phyloP scores from a whole-genome alignment of 352 stramenopile genomes.

The Pythium volutum region DNA sequence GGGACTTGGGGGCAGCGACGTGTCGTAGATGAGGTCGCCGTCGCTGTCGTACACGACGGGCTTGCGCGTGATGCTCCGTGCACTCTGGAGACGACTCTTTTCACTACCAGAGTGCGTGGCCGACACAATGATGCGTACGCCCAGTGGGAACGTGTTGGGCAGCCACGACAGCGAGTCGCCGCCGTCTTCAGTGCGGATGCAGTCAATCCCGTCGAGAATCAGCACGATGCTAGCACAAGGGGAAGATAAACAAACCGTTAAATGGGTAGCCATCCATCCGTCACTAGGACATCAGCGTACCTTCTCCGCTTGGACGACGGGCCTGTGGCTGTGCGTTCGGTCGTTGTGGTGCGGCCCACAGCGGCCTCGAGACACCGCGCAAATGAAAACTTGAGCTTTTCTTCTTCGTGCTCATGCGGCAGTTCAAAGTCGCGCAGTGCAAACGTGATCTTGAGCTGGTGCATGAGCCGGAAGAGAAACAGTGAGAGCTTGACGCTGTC shows the following conservation, averaged over 20 bases:
- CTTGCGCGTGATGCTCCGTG: slow-evolving; percentile 41
- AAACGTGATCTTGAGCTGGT: slow-evolving; percentile 69
- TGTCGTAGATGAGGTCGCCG: slow-evolving; percentile 68
- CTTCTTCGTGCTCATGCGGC: slow-evolving; percentile 73
- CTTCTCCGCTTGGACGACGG: slow-evolving; percentile 30
- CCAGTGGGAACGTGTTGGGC: slow-evolving; percentile 59
- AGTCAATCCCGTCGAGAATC: slow-evolving; percentile 79
- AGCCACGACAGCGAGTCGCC: slow-evolving; percentile 84
- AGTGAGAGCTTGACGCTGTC: slow-evolving; percentile 82
- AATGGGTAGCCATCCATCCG: too few species aligned
- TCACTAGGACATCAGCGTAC: slow-evolving; percentile 7
- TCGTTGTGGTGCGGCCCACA: slow-evolving; percentile 38
- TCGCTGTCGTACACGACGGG: slow-evolving; percentile 62
- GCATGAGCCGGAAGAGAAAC: slow-evolving; percentile 82
- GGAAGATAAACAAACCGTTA: not conserved
- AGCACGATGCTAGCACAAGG: slow-evolving; percentile 59
- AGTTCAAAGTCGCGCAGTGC: slow-evolving; percentile 78
- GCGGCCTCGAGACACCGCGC: slow-evolving; percentile 71
- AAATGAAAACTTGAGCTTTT: slow-evolving; percentile 86
- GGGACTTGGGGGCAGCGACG: slow-evolving; percentile 32
- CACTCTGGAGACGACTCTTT: slow-evolving; percentile 36
- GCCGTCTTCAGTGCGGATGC: slow-evolving; percentile 76
- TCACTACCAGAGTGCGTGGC: slow-evolving; percentile 33
- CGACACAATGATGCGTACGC: slow-evolving; percentile 74
- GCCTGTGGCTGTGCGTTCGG: slow-evolving; percentile 1